Base-by-base conservation (phyloP, 2,329 filamentous ascomycete species). In the Daldinia sp. region DNA sequence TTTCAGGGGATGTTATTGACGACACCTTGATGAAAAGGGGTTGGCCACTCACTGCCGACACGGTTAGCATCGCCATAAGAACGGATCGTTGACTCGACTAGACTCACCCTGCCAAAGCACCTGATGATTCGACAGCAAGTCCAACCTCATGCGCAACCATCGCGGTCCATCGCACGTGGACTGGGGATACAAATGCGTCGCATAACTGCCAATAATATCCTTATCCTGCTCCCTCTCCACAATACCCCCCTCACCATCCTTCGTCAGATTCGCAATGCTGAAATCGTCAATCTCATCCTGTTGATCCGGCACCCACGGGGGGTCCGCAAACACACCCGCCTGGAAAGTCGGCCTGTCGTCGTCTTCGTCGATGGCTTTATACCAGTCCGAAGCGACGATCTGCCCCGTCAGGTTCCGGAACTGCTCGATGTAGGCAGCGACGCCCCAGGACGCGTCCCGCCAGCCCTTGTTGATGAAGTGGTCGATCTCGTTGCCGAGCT, bases 401-500 rank as follows among this genome's bases (percentile, higher is more conserved):
- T 76, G 74, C 6, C 71, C 74, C 42, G 76, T 78, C 41, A 80
- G 50, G 70, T 76, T 76, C 28, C 75, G 76, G 69, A 78, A 79
- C 65, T 80, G 78, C 54, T 62, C 54, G 18, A 77, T 69, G 65
- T 80, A 80, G n/a, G 69, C 57, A 6, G 56, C 61, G 12, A 79
- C 76, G 41, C 66, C 74, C 78, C 78, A 79, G 18, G 61, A 59
- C 4, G 65, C 59, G 65, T 73, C 73, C 15, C 79, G 75, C 79
- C 78, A 80, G 20, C 68, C 71, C 69, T 80, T 78, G 67, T 74
- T 73, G 59, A 78, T 78, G 72, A 75, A 80, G 50, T 80, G 78
- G 69, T 80, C 79, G 55, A 80, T 74, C 68, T 80, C 79, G 72
- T 80, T 80, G 46, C 79, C 79, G 15, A 79, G 73, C 74, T 80